Evolutionary conservation across 148 eudicot genomes (phyloP).

Genomic region (Simmondsia chinensis): DNA sequence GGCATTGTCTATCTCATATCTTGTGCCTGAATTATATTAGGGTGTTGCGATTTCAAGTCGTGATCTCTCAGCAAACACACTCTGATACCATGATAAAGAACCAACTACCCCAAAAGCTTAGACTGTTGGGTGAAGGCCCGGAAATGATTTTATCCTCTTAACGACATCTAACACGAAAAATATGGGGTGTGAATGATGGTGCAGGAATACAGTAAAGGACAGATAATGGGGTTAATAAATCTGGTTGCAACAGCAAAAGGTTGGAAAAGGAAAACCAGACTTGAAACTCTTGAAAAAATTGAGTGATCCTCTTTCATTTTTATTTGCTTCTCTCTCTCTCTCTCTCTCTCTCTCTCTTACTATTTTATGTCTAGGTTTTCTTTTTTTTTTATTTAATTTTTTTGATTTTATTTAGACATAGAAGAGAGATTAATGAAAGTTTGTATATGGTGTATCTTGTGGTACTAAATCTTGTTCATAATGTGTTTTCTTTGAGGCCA

Average conservation of each 20-base stretch:
- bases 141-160: neutral
- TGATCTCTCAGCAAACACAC: too few species aligned
- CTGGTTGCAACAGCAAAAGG: conserved; percentile 90
- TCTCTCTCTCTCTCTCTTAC: too few species aligned
- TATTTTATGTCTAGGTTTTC: conserved; percentile 7
- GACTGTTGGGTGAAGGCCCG: too few species aligned
- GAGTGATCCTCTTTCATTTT: conserved; percentile 22
- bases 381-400: neutral
- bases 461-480: conserved; percentile 18
- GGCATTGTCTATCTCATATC: too few species aligned
- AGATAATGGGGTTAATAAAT: conserved; percentile 71
- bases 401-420: conserved; percentile 4
- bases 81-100: too few species aligned
- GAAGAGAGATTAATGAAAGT: too few species aligned
- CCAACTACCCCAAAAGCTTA: too few species aligned
- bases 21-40: too few species aligned
- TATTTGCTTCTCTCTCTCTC: neutral
- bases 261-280: conserved; percentile 88
- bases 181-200: neutral
- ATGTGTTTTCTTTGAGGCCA: neutral
- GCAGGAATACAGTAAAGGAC: conserved; percentile 80
- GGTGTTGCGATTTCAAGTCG: too few species aligned
- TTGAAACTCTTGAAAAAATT: conserved; percentile 80
- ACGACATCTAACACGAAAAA: neutral
- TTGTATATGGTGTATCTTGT: conserved; percentile 27